Base-by-base conservation (phyloP, 305 asterid genomes). In the Rubia balearica region DNA sequence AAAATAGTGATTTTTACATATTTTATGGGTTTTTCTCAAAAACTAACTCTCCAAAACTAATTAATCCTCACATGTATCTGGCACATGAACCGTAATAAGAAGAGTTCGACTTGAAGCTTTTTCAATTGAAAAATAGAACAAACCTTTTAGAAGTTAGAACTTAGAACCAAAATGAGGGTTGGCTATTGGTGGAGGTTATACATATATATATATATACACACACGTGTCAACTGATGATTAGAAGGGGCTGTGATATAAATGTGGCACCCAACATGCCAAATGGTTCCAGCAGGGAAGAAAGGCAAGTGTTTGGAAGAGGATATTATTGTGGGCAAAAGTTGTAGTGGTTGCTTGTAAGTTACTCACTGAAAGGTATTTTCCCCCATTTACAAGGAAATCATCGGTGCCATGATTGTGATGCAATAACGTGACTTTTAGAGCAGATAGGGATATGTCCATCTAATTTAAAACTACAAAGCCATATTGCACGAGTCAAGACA, bases 311-410 rank as follows among this genome's bases (percentile, higher is more conserved):
- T 46, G 33, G 33, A 30, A 3, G 33, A 30, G 33, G 56, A 46
- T 12, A 46, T 46, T 46, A 12, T 46, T 46, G 53, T 46, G 12
- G 53, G n/a, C 51, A 45, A 45, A 45, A 16, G 51, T 45, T 9
- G 51, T 11, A 46, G 24, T 13, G 67, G 43, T 67, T 74, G 64
- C 77, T 68, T 74, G 36, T 60, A 68, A 74, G 77, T 74, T 74
- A 74, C 77, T 73, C 77, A 12, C 38, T 74, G 57, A 68, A 61
- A 48, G 48, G 43, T 60, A 10, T 38, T 48, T 67, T 63, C 56
- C 55, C 64, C 38, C 3, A 5, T 6, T 49, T 67, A 36, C 68
- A 33, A 38, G 21, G 57, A 21, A 48, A n/a, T 33, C 66, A 42
- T 7, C n/a, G 40, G 61, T 68, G 69, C 63, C 73, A 60, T 42